Base-by-base conservation (phyloP, 208 protist species). In the Angomonas ambiguus region DNA sequence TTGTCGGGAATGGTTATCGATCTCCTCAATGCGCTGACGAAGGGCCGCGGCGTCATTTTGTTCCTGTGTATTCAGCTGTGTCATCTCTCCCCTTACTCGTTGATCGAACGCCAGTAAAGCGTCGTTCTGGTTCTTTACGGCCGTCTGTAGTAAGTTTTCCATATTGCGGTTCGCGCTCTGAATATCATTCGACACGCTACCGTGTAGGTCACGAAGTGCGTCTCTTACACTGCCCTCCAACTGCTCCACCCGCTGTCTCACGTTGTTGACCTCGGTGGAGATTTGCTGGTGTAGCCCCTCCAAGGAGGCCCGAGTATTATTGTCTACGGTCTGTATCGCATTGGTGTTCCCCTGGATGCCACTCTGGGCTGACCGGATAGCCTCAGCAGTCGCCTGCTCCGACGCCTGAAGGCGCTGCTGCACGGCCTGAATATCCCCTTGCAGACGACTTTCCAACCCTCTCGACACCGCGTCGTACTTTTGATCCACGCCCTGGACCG, bases 401-500 rank as follows among this genome's bases (percentile, higher is more conserved):
- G 65, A 49, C 0, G 71, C 41, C 57, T 85, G 69, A 16, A 89
- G 48, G 11, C 84, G 84, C 65, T 92, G 77, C 18, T 87, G 64
- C 28, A 74, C 77, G 0, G 51, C 75, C 31, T 55, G 58, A 25
- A 90, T 38, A 60, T 91, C 83, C 32, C 79, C 68, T 63, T 91
- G 82, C 20, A 92, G 41, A 16, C 80, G 77, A 57, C 91, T 78
- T 51, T 93, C 86, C 20, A 95, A 30, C 0, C 75, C 77, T 20
- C 60, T 79, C 0, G 82, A 53, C 8, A 72, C 76, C 13, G 73
- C 72, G 25, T 81, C 65, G 57, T 84, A 61, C 33, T 80, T 79
- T 20, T 89, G 68, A 49, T 87, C 80, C 4, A 91, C 16, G 0
- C 77, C 77, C 10, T 82, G 80, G 32, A 87, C 31, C 1, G 68